Conservation (phyloP, 2,329 filamentous ascomycete species). For the Paradendryphiella salina region DNA sequence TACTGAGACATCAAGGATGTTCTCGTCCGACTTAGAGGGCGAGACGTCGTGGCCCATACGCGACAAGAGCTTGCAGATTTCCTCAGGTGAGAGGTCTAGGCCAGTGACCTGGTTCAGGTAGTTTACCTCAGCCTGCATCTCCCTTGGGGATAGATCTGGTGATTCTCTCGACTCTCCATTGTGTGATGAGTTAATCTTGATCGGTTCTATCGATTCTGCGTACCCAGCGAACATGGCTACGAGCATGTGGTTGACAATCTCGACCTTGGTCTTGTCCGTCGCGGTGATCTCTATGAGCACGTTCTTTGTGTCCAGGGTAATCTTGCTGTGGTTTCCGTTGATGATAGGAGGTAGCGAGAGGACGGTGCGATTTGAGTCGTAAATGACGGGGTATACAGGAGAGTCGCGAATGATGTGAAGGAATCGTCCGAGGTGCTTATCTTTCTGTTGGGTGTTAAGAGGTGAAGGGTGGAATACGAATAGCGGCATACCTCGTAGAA, state of each 20-base stretch:
- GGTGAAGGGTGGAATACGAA: neutral
- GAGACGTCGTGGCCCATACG: constrained; percentile 88
- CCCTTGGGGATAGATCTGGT: constrained; percentile 76
- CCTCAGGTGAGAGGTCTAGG: constrained; percentile 70
- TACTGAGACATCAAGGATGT: constrained; percentile 75
- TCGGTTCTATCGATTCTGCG: constrained; percentile 89
- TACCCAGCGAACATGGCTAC: constrained; percentile 97
- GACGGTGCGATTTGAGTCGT: constrained; percentile 82
- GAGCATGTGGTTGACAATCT: constrained; percentile 93
- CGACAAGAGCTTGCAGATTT: constrained; percentile 76
- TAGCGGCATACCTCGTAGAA: constrained; percentile 71
- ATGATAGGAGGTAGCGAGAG: constrained; percentile 97
- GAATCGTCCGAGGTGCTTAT: constrained; percentile 87
- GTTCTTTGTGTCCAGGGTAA: constrained; percentile 85
- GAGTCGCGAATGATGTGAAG: constrained; percentile 93
- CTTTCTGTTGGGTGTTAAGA: constrained; percentile 60
- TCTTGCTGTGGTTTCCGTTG: constrained; percentile 96
- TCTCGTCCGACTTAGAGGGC: constrained; percentile 70
- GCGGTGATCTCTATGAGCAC: constrained; percentile 97
- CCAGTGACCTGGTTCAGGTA: constrained; percentile 96
- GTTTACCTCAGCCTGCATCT: constrained; percentile 79
- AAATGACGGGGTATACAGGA: constrained; percentile 93
- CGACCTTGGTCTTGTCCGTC: constrained; percentile 92
- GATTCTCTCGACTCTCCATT: constrained; percentile 81
- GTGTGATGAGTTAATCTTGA: constrained; percentile 89